Base-by-base conservation (phyloP, 495 filamentous ascomycete genomes). In the Penicillium paxilli region DNA sequence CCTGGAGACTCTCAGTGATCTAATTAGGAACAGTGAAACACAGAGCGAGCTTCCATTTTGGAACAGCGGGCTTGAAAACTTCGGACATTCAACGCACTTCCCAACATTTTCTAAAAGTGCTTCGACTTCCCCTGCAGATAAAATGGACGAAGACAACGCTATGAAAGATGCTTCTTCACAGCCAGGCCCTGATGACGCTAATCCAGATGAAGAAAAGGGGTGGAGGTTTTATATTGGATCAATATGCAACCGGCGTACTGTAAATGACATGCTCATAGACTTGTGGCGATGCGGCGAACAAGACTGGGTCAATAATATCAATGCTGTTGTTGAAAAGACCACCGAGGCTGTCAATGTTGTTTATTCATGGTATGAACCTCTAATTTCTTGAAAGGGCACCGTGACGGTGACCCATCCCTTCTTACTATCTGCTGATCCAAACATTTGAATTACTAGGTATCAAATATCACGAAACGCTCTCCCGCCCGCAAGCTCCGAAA, bases 211-310 rank as follows among this genome's bases (percentile, higher is more conserved):
- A 19, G 52, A 61, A 19, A 66, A 47, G 32, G 61, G 64, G 5
- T 66, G 64, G 64, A 62, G 37, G 21, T 63, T 66, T 44, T 66
- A 66, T 28, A 64, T 66, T 16, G 61, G 49, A 22, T 51, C 64
- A 3, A 66, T 66, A 32, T 64, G 50, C 37, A 66, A 62, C 23
- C 64, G 64, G 26, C 64, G 64, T 5, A 66, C 64, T 6, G 59
- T 58, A 9, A 66, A 66, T 33, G 64, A 64, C 20, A 58, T 64
- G 44, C 49, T 64, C 14, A 49, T 52, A 22, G 64, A 66, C 28
- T 52, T 66, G 53, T 66, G 64, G 64, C 58, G 64, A 1, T 19
- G 47, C 22, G 64, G 61, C 0, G 64, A 66, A 21, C 47, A 59
- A 8, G 52, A 50, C 21, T 66, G 64, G 64, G 12, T 60, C 23